Evolutionary conservation across 345 rosid genomes (phyloP).

Genomic region (Gossypium arboreum): DNA sequence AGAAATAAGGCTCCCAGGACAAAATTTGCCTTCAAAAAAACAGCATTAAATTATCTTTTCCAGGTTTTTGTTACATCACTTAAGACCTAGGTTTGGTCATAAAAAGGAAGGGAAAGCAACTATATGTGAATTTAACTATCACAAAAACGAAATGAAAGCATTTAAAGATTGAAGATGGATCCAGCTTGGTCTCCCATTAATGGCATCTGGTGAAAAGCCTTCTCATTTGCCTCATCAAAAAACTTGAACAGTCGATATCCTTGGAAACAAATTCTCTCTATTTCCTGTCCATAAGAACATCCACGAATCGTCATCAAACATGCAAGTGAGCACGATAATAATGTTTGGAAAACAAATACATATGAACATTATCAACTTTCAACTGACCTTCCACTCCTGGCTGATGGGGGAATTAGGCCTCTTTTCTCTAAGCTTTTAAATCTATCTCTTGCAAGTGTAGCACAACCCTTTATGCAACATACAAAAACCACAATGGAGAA

Average conservation of each 20-base stretch:
- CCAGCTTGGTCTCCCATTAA: not conserved
- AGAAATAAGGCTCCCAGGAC: not conserved
- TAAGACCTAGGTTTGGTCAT: not conserved
- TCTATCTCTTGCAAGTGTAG: constrained; percentile 81
- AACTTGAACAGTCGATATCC: not conserved
- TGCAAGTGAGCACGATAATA: not conserved
- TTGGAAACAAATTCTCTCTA: constrained; percentile 1
- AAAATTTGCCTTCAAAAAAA: not conserved
- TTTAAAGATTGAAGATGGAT: not conserved
- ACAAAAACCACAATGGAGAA: not conserved
- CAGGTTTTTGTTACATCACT: not conserved
- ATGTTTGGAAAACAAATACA: not conserved
- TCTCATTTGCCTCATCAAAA: constrained; percentile 7
- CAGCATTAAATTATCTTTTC: not conserved
- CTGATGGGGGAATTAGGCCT: constrained; percentile 68
- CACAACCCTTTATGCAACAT: constrained; percentile 53
- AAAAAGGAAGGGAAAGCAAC: not conserved
- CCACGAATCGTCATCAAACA: not conserved
- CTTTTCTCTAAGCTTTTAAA: constrained; percentile 90
- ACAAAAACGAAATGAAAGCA: not conserved
- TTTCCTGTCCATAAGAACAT: constrained; percentile 5
- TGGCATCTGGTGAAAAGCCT: not conserved
- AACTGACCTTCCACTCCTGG: constrained; percentile 58
- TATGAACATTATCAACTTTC: not conserved
- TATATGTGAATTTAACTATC: not conserved